Evolutionary conservation across 1,284 basidiomycete species (phyloP).

Genomic region (Agaricales sp.): DNA sequence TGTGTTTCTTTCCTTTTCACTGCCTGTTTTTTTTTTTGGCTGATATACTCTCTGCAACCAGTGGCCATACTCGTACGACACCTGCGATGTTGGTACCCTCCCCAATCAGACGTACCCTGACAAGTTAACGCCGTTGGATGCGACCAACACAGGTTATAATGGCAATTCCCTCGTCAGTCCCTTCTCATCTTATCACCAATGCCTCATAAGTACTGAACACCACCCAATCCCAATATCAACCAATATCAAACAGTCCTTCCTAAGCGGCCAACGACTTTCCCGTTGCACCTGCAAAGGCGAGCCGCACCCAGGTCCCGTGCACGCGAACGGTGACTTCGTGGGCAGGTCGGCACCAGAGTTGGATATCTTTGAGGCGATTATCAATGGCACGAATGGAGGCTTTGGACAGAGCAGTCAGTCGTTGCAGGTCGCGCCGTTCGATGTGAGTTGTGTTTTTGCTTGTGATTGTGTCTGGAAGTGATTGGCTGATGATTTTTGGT

Average conservation of each 20-base stretch:
- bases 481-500: neutral
- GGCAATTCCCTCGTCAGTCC: conserved; percentile 7
- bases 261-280: conserved; percentile 77
- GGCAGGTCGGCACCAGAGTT: conserved; percentile 57
- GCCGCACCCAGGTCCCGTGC: conserved; percentile 48
- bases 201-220: conserved; percentile 2
- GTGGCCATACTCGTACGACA: conserved; percentile 65
- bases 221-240: too few species aligned
- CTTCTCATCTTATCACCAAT: neutral
- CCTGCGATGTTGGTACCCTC: conserved; percentile 78
- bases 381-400: conserved; percentile 6
- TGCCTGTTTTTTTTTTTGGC: too few species aligned
- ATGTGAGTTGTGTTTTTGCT: conserved; percentile 18
- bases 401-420: conserved; percentile 22
- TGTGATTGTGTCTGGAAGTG: conserved; percentile 4
- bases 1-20: neutral
- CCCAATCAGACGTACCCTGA: conserved; percentile 66
- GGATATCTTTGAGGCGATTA: conserved; percentile 47
- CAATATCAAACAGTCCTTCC: conserved; percentile 55
- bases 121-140: conserved; percentile 34
- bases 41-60: conserved; percentile 12
- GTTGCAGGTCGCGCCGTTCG: conserved; percentile 43
- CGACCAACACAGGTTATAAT: conserved; percentile 22
- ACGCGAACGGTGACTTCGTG: conserved; percentile 30
- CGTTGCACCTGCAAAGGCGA: conserved; percentile 47